Conservation (phyloP, 2,329 filamentous ascomycete species). For the Endothia cerciana region DNA sequence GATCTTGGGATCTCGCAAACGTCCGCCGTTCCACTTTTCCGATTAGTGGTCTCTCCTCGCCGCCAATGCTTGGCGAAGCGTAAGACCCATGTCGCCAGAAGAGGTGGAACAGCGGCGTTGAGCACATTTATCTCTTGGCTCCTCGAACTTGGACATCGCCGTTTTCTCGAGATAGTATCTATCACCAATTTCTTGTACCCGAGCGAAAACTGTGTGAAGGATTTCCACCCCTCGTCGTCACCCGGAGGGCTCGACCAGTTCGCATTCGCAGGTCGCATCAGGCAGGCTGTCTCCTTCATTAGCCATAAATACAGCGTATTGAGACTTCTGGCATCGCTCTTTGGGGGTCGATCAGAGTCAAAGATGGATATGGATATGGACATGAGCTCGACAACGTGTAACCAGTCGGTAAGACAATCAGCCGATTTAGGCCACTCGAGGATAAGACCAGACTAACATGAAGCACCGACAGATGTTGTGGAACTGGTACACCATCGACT, state of each 20-base stretch:
- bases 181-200: no score
- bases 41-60: conserved; percentile 8
- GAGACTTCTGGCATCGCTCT: neutral
- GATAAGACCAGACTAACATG: neutral
- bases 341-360: neutral
- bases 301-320: neutral
- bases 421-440: no score
- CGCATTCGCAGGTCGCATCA: no score
- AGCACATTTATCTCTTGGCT: conserved; percentile 25
- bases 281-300: neutral
- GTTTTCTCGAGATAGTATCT: no score
- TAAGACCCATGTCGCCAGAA: neutral
- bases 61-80: conserved; percentile 3
- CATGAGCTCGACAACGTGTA: conserved; percentile 22
- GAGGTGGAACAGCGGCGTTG: conserved; percentile 15
- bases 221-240: no score
- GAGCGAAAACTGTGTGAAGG: no score
- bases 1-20: neutral
- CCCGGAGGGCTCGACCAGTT: no score
- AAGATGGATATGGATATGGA: conserved; percentile 28
- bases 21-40: neutral
- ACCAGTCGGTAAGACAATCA: conserved; percentile 24
- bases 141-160: no score
- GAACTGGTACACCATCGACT: conserved; percentile 31
- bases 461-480: conserved; percentile 24